phyloP scores from a whole-genome alignment of 2,329 filamentous ascomycete species.

The Aspergillus nomiae region DNA sequence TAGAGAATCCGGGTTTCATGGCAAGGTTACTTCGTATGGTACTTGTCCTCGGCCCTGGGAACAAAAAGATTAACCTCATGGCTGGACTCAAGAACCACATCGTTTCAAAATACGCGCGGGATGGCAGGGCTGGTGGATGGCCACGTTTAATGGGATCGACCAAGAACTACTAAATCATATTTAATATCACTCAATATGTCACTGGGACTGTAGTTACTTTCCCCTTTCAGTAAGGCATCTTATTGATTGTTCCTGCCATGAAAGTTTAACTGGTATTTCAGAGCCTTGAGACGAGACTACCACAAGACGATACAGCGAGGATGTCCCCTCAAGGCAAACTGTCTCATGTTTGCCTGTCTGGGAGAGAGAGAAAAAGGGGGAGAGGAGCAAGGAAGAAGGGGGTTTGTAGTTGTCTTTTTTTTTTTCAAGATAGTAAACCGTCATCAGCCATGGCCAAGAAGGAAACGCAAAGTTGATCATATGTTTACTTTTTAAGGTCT shows the following conservation, averaged over 20 bases:
- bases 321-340: not conserved
- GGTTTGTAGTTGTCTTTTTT: not conserved
- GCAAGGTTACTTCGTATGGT: not conserved
- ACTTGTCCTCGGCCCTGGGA: not conserved
- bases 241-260: not conserved
- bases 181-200: not conserved
- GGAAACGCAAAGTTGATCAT: constrained; percentile 2
- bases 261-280: not conserved
- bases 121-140: constrained; percentile 12
- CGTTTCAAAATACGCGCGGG: constrained; percentile 13
- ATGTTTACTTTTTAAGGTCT: constrained; percentile 3
- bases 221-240: constrained; percentile 2
- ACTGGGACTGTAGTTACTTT: constrained; percentile 1
- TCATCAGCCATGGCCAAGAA: not conserved
- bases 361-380: not conserved
- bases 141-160: constrained; percentile 14
- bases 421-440: not conserved
- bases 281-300: not conserved
- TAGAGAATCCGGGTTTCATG: not conserved
- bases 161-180: constrained; percentile 8
- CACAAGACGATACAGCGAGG: not conserved
- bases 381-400: not conserved
- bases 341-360: constrained; percentile 1
- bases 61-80: constrained; percentile 7
- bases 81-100: constrained; percentile 14